These are phyloP conservation scores for Furcasterigmium furcatum DNA, from an alignment of 2,329 filamentous ascomycete genomes.

Conservation along the genomic window DNA sequence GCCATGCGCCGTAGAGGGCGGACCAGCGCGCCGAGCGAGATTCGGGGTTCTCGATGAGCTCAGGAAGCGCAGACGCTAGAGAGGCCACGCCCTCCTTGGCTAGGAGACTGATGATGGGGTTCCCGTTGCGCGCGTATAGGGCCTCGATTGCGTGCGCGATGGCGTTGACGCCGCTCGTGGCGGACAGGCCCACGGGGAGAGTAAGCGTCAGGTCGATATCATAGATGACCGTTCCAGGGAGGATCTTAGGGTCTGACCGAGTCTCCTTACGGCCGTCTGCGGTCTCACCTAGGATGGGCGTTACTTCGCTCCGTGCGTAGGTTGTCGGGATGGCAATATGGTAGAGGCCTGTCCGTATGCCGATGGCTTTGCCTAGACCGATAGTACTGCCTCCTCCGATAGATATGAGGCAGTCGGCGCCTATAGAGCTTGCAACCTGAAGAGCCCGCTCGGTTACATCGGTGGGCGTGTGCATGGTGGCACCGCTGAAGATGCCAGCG, in stretches of 20 bases:
- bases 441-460: slow-evolving; percentile 55
- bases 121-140: slow-evolving; percentile 58
- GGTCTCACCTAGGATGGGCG: slow-evolving; percentile 62
- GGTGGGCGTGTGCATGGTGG: slow-evolving; percentile 61
- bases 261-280: slow-evolving; percentile 56
- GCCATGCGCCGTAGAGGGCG: slow-evolving; percentile 62
- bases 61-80: slow-evolving; percentile 33
- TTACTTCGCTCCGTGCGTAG: slow-evolving; percentile 62
- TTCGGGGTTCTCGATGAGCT: background rate
- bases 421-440: slow-evolving; percentile 35
- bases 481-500: slow-evolving; percentile 42
- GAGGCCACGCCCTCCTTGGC: slow-evolving; percentile 54
- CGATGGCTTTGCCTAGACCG: slow-evolving; percentile 58
- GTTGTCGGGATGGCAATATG: slow-evolving; percentile 59
- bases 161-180: slow-evolving; percentile 61
- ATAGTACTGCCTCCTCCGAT: slow-evolving; percentile 62
- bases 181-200: slow-evolving; percentile 47
- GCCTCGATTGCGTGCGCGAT: slow-evolving; percentile 65
- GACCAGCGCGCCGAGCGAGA: slow-evolving; percentile 48
- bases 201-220: slow-evolving; percentile 62
- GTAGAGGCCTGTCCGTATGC: slow-evolving; percentile 47
- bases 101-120: slow-evolving; percentile 56
- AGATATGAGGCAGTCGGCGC: slow-evolving; percentile 53
- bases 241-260: slow-evolving; percentile 52
- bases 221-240: slow-evolving; percentile 60